Conservation (phyloP, 805 yeast species). For the Tetrapisispora namnaoensis region DNA sequence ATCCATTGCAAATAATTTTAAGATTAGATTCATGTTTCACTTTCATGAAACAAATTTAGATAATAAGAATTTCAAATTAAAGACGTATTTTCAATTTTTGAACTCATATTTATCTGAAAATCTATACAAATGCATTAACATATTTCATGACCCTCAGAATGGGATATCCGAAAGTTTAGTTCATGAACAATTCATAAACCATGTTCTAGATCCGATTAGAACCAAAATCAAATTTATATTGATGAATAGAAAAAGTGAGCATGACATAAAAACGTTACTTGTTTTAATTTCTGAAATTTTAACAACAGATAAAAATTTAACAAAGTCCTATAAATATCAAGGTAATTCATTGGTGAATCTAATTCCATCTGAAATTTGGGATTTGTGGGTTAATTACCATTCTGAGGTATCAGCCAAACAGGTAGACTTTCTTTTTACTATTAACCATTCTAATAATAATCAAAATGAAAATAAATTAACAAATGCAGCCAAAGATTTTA, state of each 20-base stretch:
- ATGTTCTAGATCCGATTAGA: conserved; percentile 35
- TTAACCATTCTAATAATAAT: conserved; percentile 17
- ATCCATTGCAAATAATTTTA: conserved; percentile 36
- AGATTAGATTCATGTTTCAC: conserved; percentile 44
- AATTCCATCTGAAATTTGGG: conserved; percentile 26
- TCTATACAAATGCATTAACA: conserved; percentile 31
- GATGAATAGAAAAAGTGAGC: conserved; percentile 31
- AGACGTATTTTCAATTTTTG: conserved; percentile 42
- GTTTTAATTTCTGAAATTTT: conserved; percentile 34
- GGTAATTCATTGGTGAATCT: conserved; percentile 27
- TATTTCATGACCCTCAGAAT: conserved; percentile 30
- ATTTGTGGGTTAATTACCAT: conserved; percentile 42
- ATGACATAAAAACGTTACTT: conserved; percentile 31
- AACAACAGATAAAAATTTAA: conserved; percentile 30
- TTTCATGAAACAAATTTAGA: conserved; percentile 29
- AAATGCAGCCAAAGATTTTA: conserved; percentile 31
- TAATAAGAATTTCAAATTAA: conserved; percentile 35
- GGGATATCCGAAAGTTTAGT: conserved; percentile 23
- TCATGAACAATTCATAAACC: conserved; percentile 33
- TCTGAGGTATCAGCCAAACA: conserved; percentile 35
- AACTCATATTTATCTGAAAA: conserved; percentile 37
- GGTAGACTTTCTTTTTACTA: conserved; percentile 32
- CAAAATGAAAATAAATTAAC: conserved; percentile 2
- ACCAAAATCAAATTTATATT: conserved; percentile 31
- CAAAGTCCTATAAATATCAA: conserved; percentile 35